Percentiles rank a stretch among this genome's conserved stretches.
phyloP scores from a whole-genome alignment of 169 alveolate genomes.

The Perkinsus olseni region DNA sequence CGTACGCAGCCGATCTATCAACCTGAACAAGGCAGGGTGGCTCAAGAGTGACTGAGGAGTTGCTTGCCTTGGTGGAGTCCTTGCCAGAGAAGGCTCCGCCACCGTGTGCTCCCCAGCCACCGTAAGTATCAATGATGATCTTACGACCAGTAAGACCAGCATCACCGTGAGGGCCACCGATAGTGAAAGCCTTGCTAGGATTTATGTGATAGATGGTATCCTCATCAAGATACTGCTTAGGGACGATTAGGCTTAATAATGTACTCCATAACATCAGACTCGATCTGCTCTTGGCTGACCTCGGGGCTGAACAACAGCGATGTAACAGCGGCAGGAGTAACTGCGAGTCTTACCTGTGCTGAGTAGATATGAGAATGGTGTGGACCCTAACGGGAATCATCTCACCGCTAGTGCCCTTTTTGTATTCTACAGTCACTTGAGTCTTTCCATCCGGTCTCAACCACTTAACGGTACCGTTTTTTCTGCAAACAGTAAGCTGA shows the following conservation, averaged over 20 bases:
- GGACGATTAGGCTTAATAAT: conserved; percentile 88
- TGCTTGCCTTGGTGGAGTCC: conserved; percentile 88
- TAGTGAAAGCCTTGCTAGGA: conserved; percentile 93
- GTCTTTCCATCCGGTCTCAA: conserved; percentile 99
- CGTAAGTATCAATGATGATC: conserved; percentile 97
- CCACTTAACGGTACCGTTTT: conserved; percentile 76
- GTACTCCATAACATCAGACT: conserved; percentile 67
- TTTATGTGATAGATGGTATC: conserved; percentile 86
- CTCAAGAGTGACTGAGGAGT: background rate
- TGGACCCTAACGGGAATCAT: conserved; percentile 83
- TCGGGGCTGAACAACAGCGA: conserved; percentile 22
- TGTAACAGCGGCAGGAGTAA: background rate
- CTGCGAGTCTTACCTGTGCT: conserved; percentile 57
- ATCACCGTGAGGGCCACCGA: conserved; percentile 99
- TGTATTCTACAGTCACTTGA: conserved; percentile 84
- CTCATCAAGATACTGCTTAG: conserved; percentile 80
- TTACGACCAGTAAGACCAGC: conserved; percentile 99
- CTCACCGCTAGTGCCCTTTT: conserved; percentile 52
- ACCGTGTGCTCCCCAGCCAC: conserved; percentile 99
- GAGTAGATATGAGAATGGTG: conserved; percentile 84
- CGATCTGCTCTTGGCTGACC: conserved; percentile 23
- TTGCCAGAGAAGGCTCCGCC: conserved; percentile 99
- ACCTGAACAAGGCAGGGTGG: conserved; percentile 16
- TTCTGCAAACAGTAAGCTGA: conserved; percentile 84
- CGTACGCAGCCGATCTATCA: conserved; percentile 98